Evolutionary conservation across 257 asterid genomes (phyloP).

Genomic region (Nicotiana tabacum): DNA sequence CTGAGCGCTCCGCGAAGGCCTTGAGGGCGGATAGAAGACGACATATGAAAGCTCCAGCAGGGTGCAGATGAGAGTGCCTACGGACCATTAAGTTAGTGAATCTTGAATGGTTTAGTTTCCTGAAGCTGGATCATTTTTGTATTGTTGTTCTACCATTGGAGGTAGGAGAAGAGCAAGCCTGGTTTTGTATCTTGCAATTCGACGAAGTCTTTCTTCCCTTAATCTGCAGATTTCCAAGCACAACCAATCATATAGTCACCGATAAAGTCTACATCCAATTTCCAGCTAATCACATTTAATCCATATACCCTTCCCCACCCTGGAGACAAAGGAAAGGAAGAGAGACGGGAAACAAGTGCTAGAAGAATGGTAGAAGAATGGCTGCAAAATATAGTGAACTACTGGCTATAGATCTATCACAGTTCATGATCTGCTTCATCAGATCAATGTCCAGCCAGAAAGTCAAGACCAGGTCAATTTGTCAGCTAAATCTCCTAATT

Average conservation of each 20-base stretch:
- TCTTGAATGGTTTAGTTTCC: constrained; percentile 34
- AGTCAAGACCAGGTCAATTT: background rate
- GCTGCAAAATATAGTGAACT: background rate
- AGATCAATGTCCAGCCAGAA: background rate
- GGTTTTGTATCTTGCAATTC: constrained; percentile 74
- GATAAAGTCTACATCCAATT: background rate
- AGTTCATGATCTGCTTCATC: background rate
- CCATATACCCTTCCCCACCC: background rate
- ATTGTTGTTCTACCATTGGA: constrained; percentile 69
- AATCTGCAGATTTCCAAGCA: constrained; percentile 47
- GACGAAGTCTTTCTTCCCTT: constrained; percentile 66
- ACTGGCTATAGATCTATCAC: background rate
- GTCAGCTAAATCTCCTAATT: background rate
- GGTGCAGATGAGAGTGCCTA: background rate
- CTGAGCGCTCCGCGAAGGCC: background rate
- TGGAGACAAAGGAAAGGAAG: background rate
- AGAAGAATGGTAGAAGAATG: background rate
- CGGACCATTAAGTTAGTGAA: background rate
- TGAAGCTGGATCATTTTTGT: constrained; percentile 47
- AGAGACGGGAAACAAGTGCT: background rate
- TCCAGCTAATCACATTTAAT: background rate
- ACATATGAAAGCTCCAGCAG: background rate
- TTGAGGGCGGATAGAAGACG: background rate
- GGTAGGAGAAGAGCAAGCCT: constrained; percentile 83
- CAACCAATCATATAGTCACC: background rate